A percentile compares a stretch with the other conserved stretches of the same genome.
Evolutionary conservation across 2,329 filamentous ascomycete species (phyloP).

Genomic region (Aspergillus sp.): DNA sequence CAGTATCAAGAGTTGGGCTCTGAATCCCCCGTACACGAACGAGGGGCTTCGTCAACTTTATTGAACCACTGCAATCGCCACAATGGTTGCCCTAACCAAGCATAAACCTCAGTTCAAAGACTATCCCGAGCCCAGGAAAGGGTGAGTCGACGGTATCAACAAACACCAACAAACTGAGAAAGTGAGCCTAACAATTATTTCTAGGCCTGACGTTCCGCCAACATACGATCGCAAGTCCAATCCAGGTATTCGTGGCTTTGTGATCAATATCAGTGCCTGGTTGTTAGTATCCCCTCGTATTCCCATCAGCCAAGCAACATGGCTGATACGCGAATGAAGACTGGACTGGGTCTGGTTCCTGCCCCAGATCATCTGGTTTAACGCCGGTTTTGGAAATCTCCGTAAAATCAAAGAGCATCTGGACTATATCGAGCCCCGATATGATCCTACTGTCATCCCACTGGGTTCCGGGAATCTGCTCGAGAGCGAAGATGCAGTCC

Average conservation of each 20-base stretch:
- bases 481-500: background rate
- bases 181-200: no score
- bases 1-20: no score
- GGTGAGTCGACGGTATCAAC: constrained; percentile 1
- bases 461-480: background rate
- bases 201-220: constrained; percentile 5
- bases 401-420: constrained; percentile 48
- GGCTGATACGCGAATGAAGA: constrained; percentile 22
- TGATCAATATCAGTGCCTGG: constrained; percentile 8
- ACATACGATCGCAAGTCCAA: constrained; percentile 10
- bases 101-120: background rate
- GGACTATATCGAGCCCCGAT: constrained; percentile 47
- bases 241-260: constrained; percentile 5
- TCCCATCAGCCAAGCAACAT: background rate
- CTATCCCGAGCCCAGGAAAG: constrained; percentile 5
- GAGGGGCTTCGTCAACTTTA: no score
- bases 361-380: constrained; percentile 61
- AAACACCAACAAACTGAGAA: no score
- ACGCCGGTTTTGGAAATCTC: constrained; percentile 60
- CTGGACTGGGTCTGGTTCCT: constrained; percentile 55
- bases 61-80: no score
- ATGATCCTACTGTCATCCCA: constrained; percentile 47
- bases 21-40: no score
- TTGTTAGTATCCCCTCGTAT: background rate
- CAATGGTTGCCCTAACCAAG: background rate